Evolutionary conservation across 768 basidiomycete genomes (phyloP).

Genomic region (Hydnum rufescens): DNA sequence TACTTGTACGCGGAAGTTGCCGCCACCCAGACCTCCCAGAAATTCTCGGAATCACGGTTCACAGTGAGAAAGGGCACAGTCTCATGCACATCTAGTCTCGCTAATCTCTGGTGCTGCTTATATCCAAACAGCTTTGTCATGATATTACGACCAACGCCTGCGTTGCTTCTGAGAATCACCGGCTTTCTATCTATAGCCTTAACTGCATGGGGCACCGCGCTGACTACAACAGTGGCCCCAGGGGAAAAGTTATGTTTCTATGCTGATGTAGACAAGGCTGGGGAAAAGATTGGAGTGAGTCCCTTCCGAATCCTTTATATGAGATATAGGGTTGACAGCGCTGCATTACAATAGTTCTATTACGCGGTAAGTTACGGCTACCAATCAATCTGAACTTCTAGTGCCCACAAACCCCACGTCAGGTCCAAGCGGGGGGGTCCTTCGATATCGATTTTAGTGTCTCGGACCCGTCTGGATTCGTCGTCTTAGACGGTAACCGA

Average conservation of each 20-base stretch:
- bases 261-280: constrained; percentile 87
- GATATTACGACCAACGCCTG: too few relatives aligned
- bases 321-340: neutral
- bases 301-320: neutral
- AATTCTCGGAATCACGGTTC: too few relatives aligned
- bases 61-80: too few relatives aligned
- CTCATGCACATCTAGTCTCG: too few relatives aligned
- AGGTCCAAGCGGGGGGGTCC: constrained; percentile 94
- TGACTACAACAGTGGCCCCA: constrained; percentile 60
- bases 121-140: too few relatives aligned
- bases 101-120: too few relatives aligned
- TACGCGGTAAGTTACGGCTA: constrained; percentile 87
- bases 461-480: constrained; percentile 74
- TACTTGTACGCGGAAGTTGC: too few relatives aligned
- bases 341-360: constrained; percentile 51
- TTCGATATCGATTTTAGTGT: constrained; percentile 93
- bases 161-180: too few relatives aligned
- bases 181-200: too few relatives aligned
- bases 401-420: neutral
- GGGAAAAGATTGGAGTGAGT: constrained; percentile 77
- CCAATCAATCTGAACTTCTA: too few relatives aligned
- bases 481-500: constrained; percentile 68
- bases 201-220: too few relatives aligned
- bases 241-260: constrained; percentile 85
- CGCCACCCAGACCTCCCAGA: too few relatives aligned